Conservation (phyloP, 345 rosid genomes). For the Boechera stricta region DNA sequence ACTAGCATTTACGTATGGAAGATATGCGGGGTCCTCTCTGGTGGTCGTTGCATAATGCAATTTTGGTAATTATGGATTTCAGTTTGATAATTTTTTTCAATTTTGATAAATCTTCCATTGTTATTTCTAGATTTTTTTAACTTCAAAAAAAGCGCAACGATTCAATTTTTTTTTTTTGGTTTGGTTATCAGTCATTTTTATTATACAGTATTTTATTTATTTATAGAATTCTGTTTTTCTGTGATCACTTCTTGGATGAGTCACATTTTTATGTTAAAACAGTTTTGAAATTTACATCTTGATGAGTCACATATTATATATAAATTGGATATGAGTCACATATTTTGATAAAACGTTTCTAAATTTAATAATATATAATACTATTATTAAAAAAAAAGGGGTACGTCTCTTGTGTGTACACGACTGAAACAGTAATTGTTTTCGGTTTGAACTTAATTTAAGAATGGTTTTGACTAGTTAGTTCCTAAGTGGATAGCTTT, state of each 20-base stretch:
- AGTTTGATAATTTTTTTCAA: neutral
- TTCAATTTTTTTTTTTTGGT: too few species aligned
- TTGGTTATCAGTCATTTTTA: too few species aligned
- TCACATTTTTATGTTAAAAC: neutral
- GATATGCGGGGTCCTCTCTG: constrained; percentile 27
- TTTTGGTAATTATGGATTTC: constrained; percentile 9
- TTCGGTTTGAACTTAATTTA: neutral
- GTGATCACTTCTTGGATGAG: neutral
- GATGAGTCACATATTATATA: constrained; percentile 10
- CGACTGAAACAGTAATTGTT: constrained; percentile 26
- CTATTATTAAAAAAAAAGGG: neutral
- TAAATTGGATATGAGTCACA: neutral
- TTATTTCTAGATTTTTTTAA: too few species aligned
- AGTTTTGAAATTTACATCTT: neutral
- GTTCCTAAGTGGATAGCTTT: neutral
- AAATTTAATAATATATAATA: neutral
- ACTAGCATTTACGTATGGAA: constrained; percentile 3
- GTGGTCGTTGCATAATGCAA: constrained; percentile 11
- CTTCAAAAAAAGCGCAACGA: too few species aligned
- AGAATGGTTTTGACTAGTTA: constrained; percentile 16
- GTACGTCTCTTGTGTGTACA: constrained; percentile 3
- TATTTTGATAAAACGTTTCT: constrained; percentile 17
- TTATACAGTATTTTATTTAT: too few species aligned
- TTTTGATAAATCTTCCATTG: too few species aligned
- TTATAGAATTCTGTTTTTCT: too few species aligned